Evolutionary conservation across 352 stramenopile genomes (phyloP).

Genomic region (Elongisporangium prolatum): DNA sequence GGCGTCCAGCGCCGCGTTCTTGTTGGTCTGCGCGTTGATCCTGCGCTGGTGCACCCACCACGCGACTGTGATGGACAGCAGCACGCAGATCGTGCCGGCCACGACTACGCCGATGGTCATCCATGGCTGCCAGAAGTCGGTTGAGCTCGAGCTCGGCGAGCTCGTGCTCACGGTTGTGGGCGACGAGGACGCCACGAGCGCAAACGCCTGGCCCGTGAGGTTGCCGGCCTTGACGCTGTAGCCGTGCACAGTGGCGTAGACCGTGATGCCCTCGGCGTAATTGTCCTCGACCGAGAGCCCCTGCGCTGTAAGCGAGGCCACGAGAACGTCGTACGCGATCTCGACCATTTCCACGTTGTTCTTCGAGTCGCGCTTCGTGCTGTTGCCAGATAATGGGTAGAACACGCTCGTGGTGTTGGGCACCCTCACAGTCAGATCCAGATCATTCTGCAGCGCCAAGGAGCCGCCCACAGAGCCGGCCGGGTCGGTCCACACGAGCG

Average conservation of each 20-base stretch:
- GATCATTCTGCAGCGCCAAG: conserved; percentile 59
- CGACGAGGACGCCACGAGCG: conserved; percentile 73
- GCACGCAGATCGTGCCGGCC: conserved; percentile 33
- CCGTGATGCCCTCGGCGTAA: conserved; percentile 33
- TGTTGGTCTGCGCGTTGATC: neutral
- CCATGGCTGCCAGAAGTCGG: conserved; percentile 66
- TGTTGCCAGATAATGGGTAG: conserved; percentile 58
- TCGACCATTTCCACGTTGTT: conserved; percentile 85
- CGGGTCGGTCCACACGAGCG: conserved; percentile 69
- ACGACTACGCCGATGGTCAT: conserved; percentile 66
- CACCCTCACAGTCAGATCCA: conserved; percentile 58
- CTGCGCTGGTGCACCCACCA: conserved; percentile 39
- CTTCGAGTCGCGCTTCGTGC: conserved; percentile 35
- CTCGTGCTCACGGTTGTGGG: conserved; percentile 34
- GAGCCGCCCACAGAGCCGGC: conserved; percentile 47
- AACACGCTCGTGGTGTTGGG: conserved; percentile 45
- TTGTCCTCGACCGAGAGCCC: conserved; percentile 24
- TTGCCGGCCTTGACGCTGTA: conserved; percentile 61
- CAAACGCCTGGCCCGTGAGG: conserved; percentile 52
- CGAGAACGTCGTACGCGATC: conserved; percentile 47
- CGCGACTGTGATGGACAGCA: conserved; percentile 48
- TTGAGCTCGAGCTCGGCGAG: neutral
- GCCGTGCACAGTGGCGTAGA: conserved; percentile 57
- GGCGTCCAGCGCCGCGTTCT: neutral
- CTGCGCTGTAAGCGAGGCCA: conserved; percentile 15